Evolutionary conservation across 495 filamentous ascomycete species (phyloP).

Genomic region (Trichoderma gamsii): DNA sequence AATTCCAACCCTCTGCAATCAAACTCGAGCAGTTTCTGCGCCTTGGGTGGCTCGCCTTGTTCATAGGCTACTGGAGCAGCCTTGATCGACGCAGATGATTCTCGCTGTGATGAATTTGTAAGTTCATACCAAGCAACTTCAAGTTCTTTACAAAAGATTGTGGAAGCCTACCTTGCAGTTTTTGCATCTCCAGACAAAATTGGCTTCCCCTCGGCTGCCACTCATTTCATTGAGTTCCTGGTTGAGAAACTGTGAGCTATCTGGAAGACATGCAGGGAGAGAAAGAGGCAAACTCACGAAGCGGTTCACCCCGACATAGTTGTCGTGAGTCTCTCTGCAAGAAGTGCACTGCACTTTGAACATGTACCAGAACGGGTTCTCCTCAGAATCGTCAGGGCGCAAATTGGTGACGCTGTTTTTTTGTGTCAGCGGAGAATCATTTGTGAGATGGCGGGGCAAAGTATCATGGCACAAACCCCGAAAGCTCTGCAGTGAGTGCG

Average conservation of each 20-base stretch:
- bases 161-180: conserved; percentile 62
- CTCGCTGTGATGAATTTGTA: conserved; percentile 34
- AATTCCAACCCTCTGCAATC: conserved; percentile 96
- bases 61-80: conserved; percentile 63
- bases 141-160: neutral
- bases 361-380: conserved; percentile 84
- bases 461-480: conserved; percentile 41
- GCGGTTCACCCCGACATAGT: conserved; percentile 78
- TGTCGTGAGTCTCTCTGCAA: conserved; percentile 85
- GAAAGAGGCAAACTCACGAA: conserved; percentile 52
- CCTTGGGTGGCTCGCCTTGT: conserved; percentile 59
- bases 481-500: conserved; percentile 69
- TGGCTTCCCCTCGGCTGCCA: conserved; percentile 87
- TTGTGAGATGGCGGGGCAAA: conserved; percentile 16
- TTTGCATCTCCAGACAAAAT: conserved; percentile 97
- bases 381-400: conserved; percentile 71
- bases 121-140: neutral
- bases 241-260: conserved; percentile 10
- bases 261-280: neutral
- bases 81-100: conserved; percentile 61
- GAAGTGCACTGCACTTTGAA: conserved; percentile 97
- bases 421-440: conserved; percentile 17
- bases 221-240: conserved; percentile 83
- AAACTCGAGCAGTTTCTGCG: conserved; percentile 74
- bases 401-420: conserved; percentile 74